Evolutionary conservation across 345 rosid species (phyloP), one percentile per base, ranked within the genome.

Genomic region (Alliaria petiolata): DNA sequence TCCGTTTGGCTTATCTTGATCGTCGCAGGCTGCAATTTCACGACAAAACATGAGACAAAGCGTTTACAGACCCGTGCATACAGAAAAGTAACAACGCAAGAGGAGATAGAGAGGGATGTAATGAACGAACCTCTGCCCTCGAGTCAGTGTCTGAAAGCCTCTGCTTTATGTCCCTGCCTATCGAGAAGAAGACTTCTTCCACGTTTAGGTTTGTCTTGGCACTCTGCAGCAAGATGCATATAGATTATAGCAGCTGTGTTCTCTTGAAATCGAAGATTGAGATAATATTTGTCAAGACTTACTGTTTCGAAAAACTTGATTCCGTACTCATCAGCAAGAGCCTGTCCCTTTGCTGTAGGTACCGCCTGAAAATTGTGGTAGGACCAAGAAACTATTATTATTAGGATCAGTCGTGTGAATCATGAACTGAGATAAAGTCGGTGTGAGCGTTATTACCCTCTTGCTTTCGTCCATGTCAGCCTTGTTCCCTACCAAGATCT

Each of bases 401-500:
- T 49, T 3, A 40, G 16, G 36, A 53, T 35, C 58, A 45, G 51
- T 28, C 0, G 0, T n/a, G n/a, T 62, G 12, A 62, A 62, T 62
- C 38, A 69, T 17, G 60, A 46, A 69, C 2, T 7, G 45, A 19
- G 42, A 36, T 43, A 45, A 44, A 35, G 9, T 5, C 0, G 0
- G 30, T 45, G 49, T 72, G 70, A 54, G 15, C 72, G 28, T 81
- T 22, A n/a, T n/a, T 22, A 95, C 99, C 90, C 98, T 86, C 81
- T 92, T 95, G 89, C 98, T 92, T 69, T 92, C 99, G 13, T 95
- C 98, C 98, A 92, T 95, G 73, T 95, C 99, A 51, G 99, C 99
- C 76, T 95, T 95, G 90, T 95, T 95, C 35, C 99, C 99, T 17
- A 95, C 96, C 84, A 95, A 74, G 65, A 91, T 87, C 90, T 95